phyloP scores from a whole-genome alignment of 2,329 filamentous ascomycete genomes.

The Lachnellula arida region DNA sequence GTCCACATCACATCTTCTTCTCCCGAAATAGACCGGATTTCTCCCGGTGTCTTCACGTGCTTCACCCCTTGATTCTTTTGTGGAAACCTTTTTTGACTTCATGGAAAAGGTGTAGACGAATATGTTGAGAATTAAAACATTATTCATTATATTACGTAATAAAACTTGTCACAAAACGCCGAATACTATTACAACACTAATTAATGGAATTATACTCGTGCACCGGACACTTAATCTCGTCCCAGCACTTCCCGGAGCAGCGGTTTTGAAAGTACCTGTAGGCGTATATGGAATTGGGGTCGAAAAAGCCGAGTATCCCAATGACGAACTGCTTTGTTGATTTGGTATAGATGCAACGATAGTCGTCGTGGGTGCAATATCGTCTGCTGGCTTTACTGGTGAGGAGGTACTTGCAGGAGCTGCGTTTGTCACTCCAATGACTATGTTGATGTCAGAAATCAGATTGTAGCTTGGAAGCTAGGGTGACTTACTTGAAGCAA shows the following conservation, averaged over 20 bases:
- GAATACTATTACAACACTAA: background rate
- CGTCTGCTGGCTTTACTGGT: background rate
- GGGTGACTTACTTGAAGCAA: slow-evolving; percentile 5
- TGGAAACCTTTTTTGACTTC: too few relatives aligned
- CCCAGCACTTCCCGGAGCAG: background rate
- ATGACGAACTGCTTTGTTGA: background rate
- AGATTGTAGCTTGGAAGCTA: background rate
- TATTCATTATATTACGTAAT: too few relatives aligned
- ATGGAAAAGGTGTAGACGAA: too few relatives aligned
- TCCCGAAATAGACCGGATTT: too few relatives aligned
- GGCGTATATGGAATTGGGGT: background rate
- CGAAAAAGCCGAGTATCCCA: background rate
- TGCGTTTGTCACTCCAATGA: slow-evolving; percentile 2
- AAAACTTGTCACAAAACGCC: background rate
- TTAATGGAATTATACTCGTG: slow-evolving; percentile 3
- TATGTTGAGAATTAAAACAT: too few relatives aligned
- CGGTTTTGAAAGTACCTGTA: too few relatives aligned
- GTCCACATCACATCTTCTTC: too few relatives aligned
- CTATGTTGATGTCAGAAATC: background rate
- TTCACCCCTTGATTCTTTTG: too few relatives aligned
- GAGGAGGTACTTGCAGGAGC: background rate
- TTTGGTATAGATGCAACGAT: background rate
- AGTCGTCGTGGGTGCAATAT: background rate
- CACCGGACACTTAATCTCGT: background rate
- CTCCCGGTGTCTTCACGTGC: too few relatives aligned